phyloP scores from a whole-genome alignment of 2,329 filamentous ascomycete genomes.

The Fusarium sp. region DNA sequence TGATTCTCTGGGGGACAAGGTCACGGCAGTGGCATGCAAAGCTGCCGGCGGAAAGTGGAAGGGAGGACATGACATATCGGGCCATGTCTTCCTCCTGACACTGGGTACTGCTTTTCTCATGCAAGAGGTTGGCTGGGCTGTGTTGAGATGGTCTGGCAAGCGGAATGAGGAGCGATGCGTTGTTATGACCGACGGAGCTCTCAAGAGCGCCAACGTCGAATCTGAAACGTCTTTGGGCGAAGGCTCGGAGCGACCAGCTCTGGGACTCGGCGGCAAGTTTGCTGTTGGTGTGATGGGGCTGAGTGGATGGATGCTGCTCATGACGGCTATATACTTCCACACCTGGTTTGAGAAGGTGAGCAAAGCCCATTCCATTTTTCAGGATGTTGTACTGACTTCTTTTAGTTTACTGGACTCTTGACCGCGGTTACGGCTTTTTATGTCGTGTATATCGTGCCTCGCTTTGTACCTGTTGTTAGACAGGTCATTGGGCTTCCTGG shows the following conservation, averaged over 20 bases:
- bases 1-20: conserved; percentile 62
- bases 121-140: conserved; percentile 79
- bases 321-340: conserved; percentile 99
- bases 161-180: conserved; percentile 73
- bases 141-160: conserved; percentile 59
- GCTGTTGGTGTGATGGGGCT: conserved; percentile 75
- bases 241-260: conserved; percentile 44
- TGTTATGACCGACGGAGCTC: conserved; percentile 74
- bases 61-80: conserved; percentile 96
- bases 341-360: conserved; percentile 97
- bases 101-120: conserved; percentile 84
- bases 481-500: conserved; percentile 65
- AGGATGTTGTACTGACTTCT: conserved; percentile 41
- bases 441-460: conserved; percentile 64
- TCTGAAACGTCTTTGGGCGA: conserved; percentile 46
- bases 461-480: conserved; percentile 63
- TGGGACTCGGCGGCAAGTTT: conserved; percentile 67
- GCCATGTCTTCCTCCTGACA: conserved; percentile 93
- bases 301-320: conserved; percentile 95
- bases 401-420: conserved; percentile 66
- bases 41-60: conserved; percentile 84
- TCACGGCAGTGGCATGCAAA: conserved; percentile 86
- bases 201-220: conserved; percentile 70
- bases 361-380: background rate
- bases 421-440: conserved; percentile 64